Percentiles rank a stretch among this genome's conserved stretches.
phyloP scores from a whole-genome alignment of 176 grass and related monocot genomes.

The Lolium multiflorum region DNA sequence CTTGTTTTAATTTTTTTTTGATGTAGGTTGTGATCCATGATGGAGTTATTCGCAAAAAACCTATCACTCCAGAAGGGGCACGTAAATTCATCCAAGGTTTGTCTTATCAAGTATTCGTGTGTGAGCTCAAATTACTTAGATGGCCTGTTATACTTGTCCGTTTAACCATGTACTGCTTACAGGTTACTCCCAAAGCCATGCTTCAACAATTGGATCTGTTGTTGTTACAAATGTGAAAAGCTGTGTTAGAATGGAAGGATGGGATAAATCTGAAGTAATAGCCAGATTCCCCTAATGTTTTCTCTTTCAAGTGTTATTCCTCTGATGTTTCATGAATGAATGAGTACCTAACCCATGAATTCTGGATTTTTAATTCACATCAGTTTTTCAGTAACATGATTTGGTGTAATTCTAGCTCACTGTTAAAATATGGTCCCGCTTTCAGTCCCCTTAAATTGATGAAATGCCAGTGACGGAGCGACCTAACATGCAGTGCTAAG shows the following conservation, averaged over 20 bases:
- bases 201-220: conserved; percentile 86
- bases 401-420: background rate
- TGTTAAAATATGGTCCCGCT: background rate
- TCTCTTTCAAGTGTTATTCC: background rate
- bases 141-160: conserved; percentile 13
- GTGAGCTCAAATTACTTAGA: conserved; percentile 21
- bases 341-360: background rate
- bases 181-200: conserved; percentile 95
- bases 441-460: conserved; percentile 24
- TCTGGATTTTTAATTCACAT: background rate
- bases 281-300: conserved; percentile 35
- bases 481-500: conserved; percentile 30
- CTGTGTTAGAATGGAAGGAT: conserved; percentile 73
- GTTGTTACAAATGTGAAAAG: conserved; percentile 91
- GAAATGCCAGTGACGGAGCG: background rate
- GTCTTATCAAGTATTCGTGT: conserved; percentile 25
- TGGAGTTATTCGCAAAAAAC: conserved; percentile 95
- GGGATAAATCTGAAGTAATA: conserved; percentile 91
- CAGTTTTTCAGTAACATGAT: conserved; percentile 31
- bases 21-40: conserved; percentile 93
- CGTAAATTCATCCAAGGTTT: conserved; percentile 88
- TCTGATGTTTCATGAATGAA: conserved; percentile 28
- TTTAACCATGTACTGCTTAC: conserved; percentile 36
- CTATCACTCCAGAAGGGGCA: conserved; percentile 79
- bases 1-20: conserved; percentile 38